Evolutionary conservation across 2,329 filamentous ascomycete genomes (phyloP).

Genomic region (Venturia aucupariae): DNA sequence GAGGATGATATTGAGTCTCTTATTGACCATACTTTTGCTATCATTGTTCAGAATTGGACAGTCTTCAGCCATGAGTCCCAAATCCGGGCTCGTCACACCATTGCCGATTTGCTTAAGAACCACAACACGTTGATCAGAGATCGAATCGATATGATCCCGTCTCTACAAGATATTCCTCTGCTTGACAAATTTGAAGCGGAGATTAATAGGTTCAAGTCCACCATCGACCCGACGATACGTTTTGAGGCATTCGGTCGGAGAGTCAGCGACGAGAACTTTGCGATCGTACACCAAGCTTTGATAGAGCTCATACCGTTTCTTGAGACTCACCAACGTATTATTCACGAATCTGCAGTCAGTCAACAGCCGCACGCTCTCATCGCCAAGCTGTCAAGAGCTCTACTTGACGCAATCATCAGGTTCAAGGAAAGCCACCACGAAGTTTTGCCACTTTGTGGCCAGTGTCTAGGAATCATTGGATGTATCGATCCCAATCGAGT

Average conservation of each 20-base stretch:
- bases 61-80: slow-evolving; percentile 54
- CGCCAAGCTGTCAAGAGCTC: slow-evolving; percentile 59
- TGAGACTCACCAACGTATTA: slow-evolving; percentile 59
- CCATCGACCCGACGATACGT: slow-evolving; percentile 56
- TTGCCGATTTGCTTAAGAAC: slow-evolving; percentile 56
- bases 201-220: slow-evolving; percentile 54
- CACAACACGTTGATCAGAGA: slow-evolving; percentile 53
- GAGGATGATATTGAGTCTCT: slow-evolving; percentile 71
- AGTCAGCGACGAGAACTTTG: slow-evolving; percentile 72
- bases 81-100: slow-evolving; percentile 49
- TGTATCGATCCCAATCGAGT: slow-evolving; percentile 87
- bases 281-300: slow-evolving; percentile 75
- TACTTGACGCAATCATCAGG: slow-evolving; percentile 78
- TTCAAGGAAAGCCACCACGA: slow-evolving; percentile 60
- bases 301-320: slow-evolving; percentile 69
- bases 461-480: slow-evolving; percentile 79
- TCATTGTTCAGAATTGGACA: slow-evolving; percentile 74
- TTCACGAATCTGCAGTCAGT: slow-evolving; percentile 71
- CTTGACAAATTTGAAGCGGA: slow-evolving; percentile 59
- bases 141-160: slow-evolving; percentile 68
- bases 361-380: slow-evolving; percentile 76
- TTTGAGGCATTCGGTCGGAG: slow-evolving; percentile 65
- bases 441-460: slow-evolving; percentile 65
- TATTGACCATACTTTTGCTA: slow-evolving; percentile 81
- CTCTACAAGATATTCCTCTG: slow-evolving; percentile 59